Conservation (phyloP, 495 filamentous ascomycete species). For the Talaromyces stipitatus region DNA sequence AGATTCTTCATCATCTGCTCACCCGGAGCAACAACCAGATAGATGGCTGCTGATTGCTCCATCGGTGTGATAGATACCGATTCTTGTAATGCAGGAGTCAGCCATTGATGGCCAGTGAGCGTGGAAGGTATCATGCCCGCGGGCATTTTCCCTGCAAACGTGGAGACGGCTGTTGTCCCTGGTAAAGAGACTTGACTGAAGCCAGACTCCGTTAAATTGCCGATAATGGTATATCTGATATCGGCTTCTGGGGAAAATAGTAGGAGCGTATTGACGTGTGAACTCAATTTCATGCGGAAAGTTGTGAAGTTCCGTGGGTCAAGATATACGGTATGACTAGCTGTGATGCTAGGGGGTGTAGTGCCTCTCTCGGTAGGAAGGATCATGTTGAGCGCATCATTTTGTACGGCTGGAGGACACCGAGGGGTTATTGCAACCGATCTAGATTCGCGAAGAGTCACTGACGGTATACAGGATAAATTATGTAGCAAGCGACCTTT, state of each 20-base stretch:
- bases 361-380: conserved; percentile 7
- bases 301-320: conserved; percentile 27
- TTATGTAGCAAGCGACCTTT: conserved; percentile 7
- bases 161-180: not conserved
- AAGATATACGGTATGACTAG: conserved; percentile 21
- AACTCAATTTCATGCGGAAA: conserved; percentile 25
- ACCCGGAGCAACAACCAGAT: conserved; percentile 21
- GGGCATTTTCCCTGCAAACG: not conserved
- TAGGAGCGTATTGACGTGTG: conserved; percentile 19
- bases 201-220: conserved; percentile 4
- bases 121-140: not conserved
- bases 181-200: not conserved
- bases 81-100: conserved; percentile 18
- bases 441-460: conserved; percentile 23
- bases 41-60: conserved; percentile 12
- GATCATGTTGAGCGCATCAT: conserved; percentile 21
- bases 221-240: conserved; percentile 16
- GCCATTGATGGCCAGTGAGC: conserved; percentile 11
- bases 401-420: conserved; percentile 15
- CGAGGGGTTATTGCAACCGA: conserved; percentile 20
- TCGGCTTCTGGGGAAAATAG: conserved; percentile 22
- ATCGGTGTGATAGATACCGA: conserved; percentile 12
- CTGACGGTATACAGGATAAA: conserved; percentile 20
- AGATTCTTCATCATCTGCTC: conserved; percentile 20
- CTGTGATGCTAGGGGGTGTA: conserved; percentile 13